Conservation (phyloP, 1,139 yeast species). For the Kodamaea suecica region DNA sequence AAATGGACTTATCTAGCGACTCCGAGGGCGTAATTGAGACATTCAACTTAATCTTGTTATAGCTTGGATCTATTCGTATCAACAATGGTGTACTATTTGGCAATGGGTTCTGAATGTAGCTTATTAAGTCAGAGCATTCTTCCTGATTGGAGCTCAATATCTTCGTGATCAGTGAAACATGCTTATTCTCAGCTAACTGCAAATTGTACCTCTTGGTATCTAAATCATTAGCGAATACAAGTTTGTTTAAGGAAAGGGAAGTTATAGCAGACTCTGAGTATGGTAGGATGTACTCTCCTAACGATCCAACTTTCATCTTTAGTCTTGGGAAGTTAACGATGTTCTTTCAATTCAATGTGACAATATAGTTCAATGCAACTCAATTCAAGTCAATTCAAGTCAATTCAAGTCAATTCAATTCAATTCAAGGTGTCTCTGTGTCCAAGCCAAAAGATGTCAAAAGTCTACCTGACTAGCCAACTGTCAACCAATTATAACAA, state of each 20-base stretch:
- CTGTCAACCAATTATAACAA: no score
- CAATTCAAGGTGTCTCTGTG: no score
- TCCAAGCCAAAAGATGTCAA: no score
- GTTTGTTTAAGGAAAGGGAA: slow-evolving; percentile 21
- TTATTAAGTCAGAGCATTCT: slow-evolving; percentile 16
- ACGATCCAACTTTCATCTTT: background rate
- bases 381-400: no score
- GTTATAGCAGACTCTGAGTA: slow-evolving; percentile 18
- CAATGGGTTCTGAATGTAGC: slow-evolving; percentile 26
- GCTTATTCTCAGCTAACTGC: slow-evolving; percentile 18
- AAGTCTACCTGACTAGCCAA: no score
- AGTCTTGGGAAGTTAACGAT: no score
- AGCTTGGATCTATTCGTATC: slow-evolving; percentile 23
- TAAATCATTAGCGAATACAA: slow-evolving; percentile 22
- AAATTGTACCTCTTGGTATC: slow-evolving; percentile 22
- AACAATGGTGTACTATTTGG: slow-evolving; percentile 24
- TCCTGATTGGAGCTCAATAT: slow-evolving; percentile 15
- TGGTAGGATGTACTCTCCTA: slow-evolving; percentile 23
- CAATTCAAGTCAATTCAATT: no score
- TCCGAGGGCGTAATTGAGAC: slow-evolving; percentile 21
- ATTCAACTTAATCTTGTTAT: slow-evolving; percentile 26
- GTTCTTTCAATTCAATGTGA: no score
- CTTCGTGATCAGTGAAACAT: slow-evolving; percentile 17
- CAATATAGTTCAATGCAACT: no score
- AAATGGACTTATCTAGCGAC: slow-evolving; percentile 18